A percentile compares a stretch with the other conserved stretches of the same genome.
Evolutionary conservation across 208 protist genomes (phyloP).

Genomic region (Wallacemonas collosoma): DNA sequence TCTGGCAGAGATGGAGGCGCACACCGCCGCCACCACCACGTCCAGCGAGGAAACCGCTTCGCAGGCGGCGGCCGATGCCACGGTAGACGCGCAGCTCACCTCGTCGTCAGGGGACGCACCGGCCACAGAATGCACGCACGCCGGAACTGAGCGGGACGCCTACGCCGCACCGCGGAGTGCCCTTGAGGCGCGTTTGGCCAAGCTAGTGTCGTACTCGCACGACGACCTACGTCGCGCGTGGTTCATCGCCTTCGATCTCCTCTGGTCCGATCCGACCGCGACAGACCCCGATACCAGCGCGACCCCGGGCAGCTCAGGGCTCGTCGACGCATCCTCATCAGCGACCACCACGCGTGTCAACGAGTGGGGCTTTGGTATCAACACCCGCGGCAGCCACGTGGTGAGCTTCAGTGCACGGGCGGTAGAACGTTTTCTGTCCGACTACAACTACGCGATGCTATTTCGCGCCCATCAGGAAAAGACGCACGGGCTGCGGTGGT

Average conservation of each 20-base stretch:
- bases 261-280: conserved; percentile 81
- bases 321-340: not conserved
- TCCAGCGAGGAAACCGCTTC: conserved; percentile 27
- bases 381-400: conserved; percentile 61
- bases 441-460: conserved; percentile 67
- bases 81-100: not conserved
- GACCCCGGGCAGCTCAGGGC: not conserved
- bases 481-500: conserved; percentile 67
- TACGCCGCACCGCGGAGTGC: not conserved
- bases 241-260: conserved; percentile 68
- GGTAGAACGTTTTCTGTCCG: conserved; percentile 68
- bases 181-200: not conserved
- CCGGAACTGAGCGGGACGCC: not conserved
- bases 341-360: conserved; percentile 28
- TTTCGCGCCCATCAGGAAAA: conserved; percentile 87
- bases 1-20: not conserved
- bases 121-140: not conserved
- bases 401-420: conserved; percentile 66
- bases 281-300: conserved; percentile 38
- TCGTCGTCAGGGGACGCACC: not conserved
- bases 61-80: conserved; percentile 18
- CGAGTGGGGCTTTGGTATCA: conserved; percentile 72
- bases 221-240: conserved; percentile 52
- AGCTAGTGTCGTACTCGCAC: conserved; percentile 18
- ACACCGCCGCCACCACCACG: conserved; percentile 13